These are phyloP conservation scores for Polychaeton citri DNA, from an alignment of 2,329 filamentous ascomycete genomes.

Conservation along the genomic window DNA sequence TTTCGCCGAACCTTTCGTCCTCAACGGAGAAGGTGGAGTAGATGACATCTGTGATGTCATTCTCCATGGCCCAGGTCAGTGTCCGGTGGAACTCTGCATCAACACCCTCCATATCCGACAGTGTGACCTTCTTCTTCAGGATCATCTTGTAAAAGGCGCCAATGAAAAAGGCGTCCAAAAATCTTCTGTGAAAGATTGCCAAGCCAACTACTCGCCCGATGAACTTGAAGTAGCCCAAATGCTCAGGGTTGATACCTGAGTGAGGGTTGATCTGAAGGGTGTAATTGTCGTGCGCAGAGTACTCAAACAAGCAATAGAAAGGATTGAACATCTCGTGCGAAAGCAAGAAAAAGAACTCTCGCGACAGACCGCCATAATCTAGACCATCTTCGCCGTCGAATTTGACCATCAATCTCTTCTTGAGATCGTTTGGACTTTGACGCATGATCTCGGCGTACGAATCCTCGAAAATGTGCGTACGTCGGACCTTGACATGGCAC, in stretches of 20 bases:
- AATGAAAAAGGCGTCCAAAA: constrained; percentile 98
- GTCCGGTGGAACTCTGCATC: constrained; percentile 96
- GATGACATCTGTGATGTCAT: constrained; percentile 88
- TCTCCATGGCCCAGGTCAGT: constrained; percentile 94
- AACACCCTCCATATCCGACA: constrained; percentile 97
- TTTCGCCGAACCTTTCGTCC: constrained; percentile 91
- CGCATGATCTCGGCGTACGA: constrained; percentile 98
- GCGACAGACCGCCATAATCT: constrained; percentile 92
- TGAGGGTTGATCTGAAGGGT: constrained; percentile 99
- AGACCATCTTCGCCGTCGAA: constrained; percentile 97
- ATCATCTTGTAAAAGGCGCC: constrained; percentile 99
- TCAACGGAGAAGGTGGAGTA: constrained; percentile 96
- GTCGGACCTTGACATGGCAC: constrained; percentile 93
- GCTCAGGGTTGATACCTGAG: constrained; percentile 97
- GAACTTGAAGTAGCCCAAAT: constrained; percentile 99
- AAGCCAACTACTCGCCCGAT: constrained; percentile 94
- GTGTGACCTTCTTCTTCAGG: constrained; percentile 75
- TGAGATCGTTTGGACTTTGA: constrained; percentile 86
- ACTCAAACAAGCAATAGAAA: constrained; percentile 98
- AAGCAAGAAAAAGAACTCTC: constrained; percentile 98
- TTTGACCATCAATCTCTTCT: constrained; percentile 99
- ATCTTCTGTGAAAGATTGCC: constrained; percentile 94
- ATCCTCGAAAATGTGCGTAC: constrained; percentile 96
- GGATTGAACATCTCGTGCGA: constrained; percentile 99
- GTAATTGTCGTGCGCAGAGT: constrained; percentile 99